Conservation (phyloP, 164 flowering plant species). For the Annona cherimola region DNA sequence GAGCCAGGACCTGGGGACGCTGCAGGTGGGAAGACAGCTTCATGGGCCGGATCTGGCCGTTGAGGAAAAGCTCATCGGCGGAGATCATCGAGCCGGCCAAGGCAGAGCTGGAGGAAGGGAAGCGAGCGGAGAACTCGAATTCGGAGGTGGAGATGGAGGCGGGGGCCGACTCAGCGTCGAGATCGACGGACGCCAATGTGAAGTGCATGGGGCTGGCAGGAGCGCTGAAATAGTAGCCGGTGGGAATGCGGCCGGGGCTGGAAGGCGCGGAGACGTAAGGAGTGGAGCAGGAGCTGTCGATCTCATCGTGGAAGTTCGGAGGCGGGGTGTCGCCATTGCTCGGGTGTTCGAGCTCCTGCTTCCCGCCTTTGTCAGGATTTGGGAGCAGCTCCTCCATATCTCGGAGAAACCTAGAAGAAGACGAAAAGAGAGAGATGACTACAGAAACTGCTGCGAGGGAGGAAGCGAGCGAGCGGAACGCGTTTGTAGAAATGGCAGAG, state of each 20-base stretch:
- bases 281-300: constrained; percentile 62
- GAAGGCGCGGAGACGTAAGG: constrained; percentile 73
- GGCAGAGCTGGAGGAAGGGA: constrained; percentile 15
- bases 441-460: too few relatives aligned
- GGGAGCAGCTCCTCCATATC: constrained; percentile 9
- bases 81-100: constrained; percentile 48
- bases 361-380: constrained; percentile 17
- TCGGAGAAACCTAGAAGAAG: not conserved
- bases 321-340: constrained; percentile 14
- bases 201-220: constrained; percentile 69
- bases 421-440: too few relatives aligned
- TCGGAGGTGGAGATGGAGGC: constrained; percentile 19
- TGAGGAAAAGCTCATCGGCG: constrained; percentile 69
- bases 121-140: constrained; percentile 56
- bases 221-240: constrained; percentile 56
- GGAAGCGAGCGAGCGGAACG: too few relatives aligned
- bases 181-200: constrained; percentile 17
- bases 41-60: constrained; percentile 82
- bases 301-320: constrained; percentile 20
- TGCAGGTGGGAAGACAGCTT: constrained; percentile 55
- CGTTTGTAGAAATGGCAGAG: too few relatives aligned
- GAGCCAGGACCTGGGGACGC: constrained; percentile 47
- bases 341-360: constrained; percentile 16
- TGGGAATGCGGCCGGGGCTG: constrained; percentile 40
- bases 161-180: constrained; percentile 1